Evolutionary conservation across 1,139 yeast genomes (phyloP).

Genomic region (Scheffersomyces parashehatae): DNA sequence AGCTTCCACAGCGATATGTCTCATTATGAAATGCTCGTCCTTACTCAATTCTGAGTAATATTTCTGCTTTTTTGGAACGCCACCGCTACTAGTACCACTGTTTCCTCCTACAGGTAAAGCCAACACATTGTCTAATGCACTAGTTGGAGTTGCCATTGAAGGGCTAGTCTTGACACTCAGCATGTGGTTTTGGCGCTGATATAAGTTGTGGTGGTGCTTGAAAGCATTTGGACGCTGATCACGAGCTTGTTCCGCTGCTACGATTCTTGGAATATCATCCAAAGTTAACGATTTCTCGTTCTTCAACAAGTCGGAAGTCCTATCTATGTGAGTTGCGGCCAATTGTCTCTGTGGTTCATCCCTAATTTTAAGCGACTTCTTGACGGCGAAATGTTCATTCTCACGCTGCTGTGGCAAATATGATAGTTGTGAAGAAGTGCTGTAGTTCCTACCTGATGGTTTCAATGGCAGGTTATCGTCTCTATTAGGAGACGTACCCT

Average conservation of each 20-base stretch:
- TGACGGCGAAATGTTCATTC: constrained; percentile 37
- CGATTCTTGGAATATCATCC: constrained; percentile 96
- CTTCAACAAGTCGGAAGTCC: constrained; percentile 69
- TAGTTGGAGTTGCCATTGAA: constrained; percentile 10
- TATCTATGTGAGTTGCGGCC: constrained; percentile 38
- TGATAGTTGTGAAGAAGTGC: constrained; percentile 21
- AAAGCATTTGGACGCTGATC: constrained; percentile 88
- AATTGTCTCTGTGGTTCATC: constrained; percentile 44
- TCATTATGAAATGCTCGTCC: constrained; percentile 60
- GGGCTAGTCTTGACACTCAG: constrained; percentile 27
- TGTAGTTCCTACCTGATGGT: constrained; percentile 12
- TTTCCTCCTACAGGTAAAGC: constrained; percentile 16
- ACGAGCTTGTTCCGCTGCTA: constrained; percentile 95
- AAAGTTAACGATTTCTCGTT: constrained; percentile 85
- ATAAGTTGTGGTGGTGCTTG: constrained; percentile 59
- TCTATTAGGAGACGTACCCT: neutral
- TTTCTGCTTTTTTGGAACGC: constrained; percentile 23
- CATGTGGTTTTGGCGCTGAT: constrained; percentile 40
- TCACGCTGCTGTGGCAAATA: constrained; percentile 26
- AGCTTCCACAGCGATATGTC: constrained; percentile 71
- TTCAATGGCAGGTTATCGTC: neutral
- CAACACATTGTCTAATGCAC: constrained; percentile 13
- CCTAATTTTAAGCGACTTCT: constrained; percentile 40
- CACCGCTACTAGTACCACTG: neutral
- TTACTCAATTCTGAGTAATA: constrained; percentile 74